Percentiles rank a stretch among this genome's conserved stretches.
These are phyloP conservation scores for Orbilia blumenaviensis DNA, from an alignment of 2,329 filamentous ascomycete species.

Conservation along the genomic window DNA sequence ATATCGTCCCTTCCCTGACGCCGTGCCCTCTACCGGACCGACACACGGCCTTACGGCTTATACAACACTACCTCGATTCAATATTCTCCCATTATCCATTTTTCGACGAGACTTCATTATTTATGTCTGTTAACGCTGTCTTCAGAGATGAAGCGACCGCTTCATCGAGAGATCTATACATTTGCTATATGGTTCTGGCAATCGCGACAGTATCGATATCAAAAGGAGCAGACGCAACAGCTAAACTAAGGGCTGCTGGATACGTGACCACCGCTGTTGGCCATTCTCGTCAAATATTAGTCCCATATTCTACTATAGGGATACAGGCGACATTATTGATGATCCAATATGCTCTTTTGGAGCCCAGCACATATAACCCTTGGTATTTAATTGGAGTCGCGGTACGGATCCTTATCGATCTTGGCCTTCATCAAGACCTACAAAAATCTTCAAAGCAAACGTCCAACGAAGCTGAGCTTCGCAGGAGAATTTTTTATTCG, in stretches of 20 bases:
- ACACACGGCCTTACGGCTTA: constrained; percentile 72
- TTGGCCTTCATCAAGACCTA: constrained; percentile 92
- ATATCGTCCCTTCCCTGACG: constrained; percentile 50
- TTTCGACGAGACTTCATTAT: constrained; percentile 81
- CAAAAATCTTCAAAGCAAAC: constrained; percentile 74
- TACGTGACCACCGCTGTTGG: constrained; percentile 74
- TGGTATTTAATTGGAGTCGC: constrained; percentile 95
- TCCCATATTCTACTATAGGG: constrained; percentile 82
- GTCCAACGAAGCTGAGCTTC: constrained; percentile 75
- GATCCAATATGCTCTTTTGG: constrained; percentile 87
- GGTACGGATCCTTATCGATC: constrained; percentile 83
- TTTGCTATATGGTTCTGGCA: constrained; percentile 87
- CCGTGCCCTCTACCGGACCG: constrained; percentile 71
- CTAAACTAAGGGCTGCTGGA: constrained; percentile 67
- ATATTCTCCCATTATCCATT: constrained; percentile 82
- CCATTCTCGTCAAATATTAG: constrained; percentile 82
- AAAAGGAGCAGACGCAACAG: constrained; percentile 57
- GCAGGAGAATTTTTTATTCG: constrained; percentile 86
- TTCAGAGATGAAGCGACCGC: constrained; percentile 74
- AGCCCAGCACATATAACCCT: constrained; percentile 89
- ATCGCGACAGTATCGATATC: constrained; percentile 67
- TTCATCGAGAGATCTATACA: constrained; percentile 80
- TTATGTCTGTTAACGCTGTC: constrained; percentile 80
- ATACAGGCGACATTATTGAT: constrained; percentile 88
- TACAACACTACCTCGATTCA: constrained; percentile 86